Evolutionary conservation across 2,329 filamentous ascomycete species (phyloP).

Genomic region (Hymenoscyphus linearis): DNA sequence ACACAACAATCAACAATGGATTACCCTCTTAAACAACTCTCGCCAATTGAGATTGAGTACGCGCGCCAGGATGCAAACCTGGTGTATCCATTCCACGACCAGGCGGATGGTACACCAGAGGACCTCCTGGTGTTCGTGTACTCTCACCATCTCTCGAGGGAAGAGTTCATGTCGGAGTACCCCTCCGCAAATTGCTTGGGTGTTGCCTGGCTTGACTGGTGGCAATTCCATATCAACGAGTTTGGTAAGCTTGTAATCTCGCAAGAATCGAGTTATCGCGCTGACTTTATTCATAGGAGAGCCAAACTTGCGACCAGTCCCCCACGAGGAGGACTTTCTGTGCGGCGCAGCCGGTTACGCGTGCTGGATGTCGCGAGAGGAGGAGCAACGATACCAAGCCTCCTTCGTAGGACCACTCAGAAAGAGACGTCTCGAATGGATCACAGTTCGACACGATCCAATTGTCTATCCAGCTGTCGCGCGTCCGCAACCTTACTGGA

Average conservation of each 20-base stretch:
- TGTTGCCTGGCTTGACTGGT: not conserved
- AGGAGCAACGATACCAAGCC: not conserved
- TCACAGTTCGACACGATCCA: not conserved
- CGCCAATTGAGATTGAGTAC: too few relatives aligned
- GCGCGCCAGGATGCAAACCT: too few relatives aligned
- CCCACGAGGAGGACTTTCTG: not conserved
- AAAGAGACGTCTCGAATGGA: not conserved
- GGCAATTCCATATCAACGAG: not conserved
- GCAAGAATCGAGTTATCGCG: not conserved
- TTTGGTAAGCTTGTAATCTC: not conserved
- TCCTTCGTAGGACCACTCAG: too few relatives aligned
- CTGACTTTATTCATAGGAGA: not conserved
- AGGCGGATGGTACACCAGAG: not conserved
- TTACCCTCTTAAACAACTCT: too few relatives aligned
- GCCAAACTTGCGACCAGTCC: not conserved
- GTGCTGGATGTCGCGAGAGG: not conserved
- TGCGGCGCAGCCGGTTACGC: not conserved
- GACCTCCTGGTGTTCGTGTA: not conserved
- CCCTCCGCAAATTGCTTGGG: not conserved
- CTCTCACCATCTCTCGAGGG: not conserved
- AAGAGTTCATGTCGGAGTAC: not conserved
- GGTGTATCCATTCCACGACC: not conserved
- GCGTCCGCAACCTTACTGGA: not conserved
- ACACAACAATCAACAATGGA: too few relatives aligned
- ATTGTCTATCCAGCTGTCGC: not conserved